phyloP scores from a whole-genome alignment of 2,329 filamentous ascomycete species.

The Cercospora citrullina region DNA sequence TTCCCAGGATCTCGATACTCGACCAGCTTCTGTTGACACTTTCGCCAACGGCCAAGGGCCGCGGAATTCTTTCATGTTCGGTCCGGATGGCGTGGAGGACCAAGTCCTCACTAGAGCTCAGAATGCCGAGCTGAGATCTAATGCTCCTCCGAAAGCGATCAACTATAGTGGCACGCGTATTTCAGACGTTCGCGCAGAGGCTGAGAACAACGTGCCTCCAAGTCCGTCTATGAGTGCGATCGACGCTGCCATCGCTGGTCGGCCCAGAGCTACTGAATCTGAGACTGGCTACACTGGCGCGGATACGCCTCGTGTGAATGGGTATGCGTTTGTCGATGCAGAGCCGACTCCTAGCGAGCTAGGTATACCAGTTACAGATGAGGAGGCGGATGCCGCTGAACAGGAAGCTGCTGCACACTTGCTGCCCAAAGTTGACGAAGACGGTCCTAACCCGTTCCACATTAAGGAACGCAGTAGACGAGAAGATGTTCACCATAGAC shows the following conservation, averaged over 20 bases:
- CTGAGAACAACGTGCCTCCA: conserved; percentile 53
- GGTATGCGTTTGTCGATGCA: conserved; percentile 92
- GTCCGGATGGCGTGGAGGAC: conserved; percentile 63
- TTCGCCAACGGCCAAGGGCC: conserved; percentile 65
- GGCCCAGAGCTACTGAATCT: conserved; percentile 61
- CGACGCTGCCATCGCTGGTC: conserved; percentile 78
- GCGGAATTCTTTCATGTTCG: conserved; percentile 86
- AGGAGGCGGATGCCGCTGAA: conserved; percentile 38
- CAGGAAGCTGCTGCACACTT: conserved; percentile 43
- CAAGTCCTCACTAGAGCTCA: conserved; percentile 62
- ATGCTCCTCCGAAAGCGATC: conserved; percentile 73
- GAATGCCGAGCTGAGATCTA: conserved; percentile 67
- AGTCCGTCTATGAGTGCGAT: conserved; percentile 85
- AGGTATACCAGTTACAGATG: conserved; percentile 46
- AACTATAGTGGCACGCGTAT: conserved; percentile 82
- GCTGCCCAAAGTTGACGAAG: conserved; percentile 50
- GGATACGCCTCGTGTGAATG: conserved; percentile 88
- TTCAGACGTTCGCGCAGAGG: conserved; percentile 34
- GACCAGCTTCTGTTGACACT: conserved; percentile 73
- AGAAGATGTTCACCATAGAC: conserved; percentile 78
- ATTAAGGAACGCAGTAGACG: conserved; percentile 72
- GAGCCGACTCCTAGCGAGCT: conserved; percentile 61
- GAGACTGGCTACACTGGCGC: conserved; percentile 62
- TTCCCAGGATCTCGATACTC: conserved; percentile 62
- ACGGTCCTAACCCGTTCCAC: conserved; percentile 73